Evolutionary conservation across 139 green algal genomes (phyloP), one percentile per base, ranked within the genome.

Genomic region (Chlorella vulgaris): DNA sequence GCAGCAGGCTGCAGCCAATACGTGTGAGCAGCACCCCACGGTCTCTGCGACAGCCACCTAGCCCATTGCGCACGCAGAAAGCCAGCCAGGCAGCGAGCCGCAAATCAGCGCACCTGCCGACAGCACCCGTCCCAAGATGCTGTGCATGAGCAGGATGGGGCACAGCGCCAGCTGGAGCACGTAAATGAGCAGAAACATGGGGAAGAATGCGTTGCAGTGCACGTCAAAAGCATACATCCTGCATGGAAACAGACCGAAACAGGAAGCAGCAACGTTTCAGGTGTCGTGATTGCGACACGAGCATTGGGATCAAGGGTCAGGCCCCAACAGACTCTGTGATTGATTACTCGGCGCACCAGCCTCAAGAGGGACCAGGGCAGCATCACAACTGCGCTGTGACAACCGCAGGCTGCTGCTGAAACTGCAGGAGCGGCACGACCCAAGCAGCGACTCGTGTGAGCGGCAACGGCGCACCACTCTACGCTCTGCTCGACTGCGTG

Each of bases 201-300:
- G 95, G 78, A 99, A 97, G 86, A 94, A 98, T 2, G 96, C 93
- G 88, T 99, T 99, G 94, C 95, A 98, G 88, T 99, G 96, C 38
- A 99, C 94, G 81, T 99, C 96, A 86, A 99, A 99, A 0, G 95
- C 94, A 81, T 98, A 99, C 86, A 98, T 86, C 93, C 93, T 86
- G 68, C 58, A 67, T 28, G 31, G 51, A 2, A 67, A 10, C 58
- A 67, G 15, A 36, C 47, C 15, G 47, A 58, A 58, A 10, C 13
- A 24, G 47, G 10, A 58, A 15, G 47, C 47, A 58, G 47, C 47
- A 69, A 21, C n/a, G n/a, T n/a, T n/a, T n/a, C n/a, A n/a, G n/a
- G n/a, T n/a, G n/a, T n/a, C n/a, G n/a, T n/a, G n/a, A n/a, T n/a
- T n/a, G n/a, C n/a, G n/a, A n/a, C n/a, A n/a, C n/a, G n/a, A n/a